Evolutionary conservation across 2,329 filamentous ascomycete genomes (phyloP), one percentile per base, ranked within the genome.

Genomic region (Colletotrichum gigasporum): DNA sequence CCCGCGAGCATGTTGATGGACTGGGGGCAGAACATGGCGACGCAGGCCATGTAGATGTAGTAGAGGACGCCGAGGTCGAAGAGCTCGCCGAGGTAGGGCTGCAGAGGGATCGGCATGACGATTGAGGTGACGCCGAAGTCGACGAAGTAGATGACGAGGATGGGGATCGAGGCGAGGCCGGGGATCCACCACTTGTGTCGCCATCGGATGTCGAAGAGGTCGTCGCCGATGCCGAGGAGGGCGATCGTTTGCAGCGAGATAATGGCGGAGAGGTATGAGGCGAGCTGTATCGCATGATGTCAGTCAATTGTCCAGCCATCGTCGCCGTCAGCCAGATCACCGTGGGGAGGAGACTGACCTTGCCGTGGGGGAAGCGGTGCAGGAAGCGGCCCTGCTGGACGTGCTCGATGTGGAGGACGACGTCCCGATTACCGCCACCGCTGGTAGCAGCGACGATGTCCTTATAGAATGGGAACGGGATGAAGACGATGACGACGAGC

Each of bases 1-100:
- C 96, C 96, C 0, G 96, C 96, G n/a, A 99, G 84, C 80, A 99
- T 99, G 83, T 99, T 99, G 86, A 99, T 99, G 78, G 93, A 94
- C 81, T 99, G 98, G 6, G 96, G 94, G 70, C 94, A 97, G 82
- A 99, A 99, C 77, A 99, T 99, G 75, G 95, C 92, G 70, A 99
- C 87, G 60, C 92, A 91, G 54, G 93, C 93, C 96, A 99, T 99
- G 84, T 98, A 99, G 73, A 90, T 82, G 80, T 99, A 99, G 86
- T 99, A 99, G 60, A 93, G 81, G 75, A 87, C 79, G 30, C 91
- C 91, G 7, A 98, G 87, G 75, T 98, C 90, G 75, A 98, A 85
- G 50, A 97, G 86, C 70, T 93, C 88, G 65, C 94, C 94, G 8
- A 97, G 83, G 73, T 96, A 96, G 14, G 89, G 89, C 74, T 94